Percentiles rank a stretch among this genome's conserved stretches.
Evolutionary conservation across 2,329 filamentous ascomycete genomes (phyloP).

Genomic region (Aspergillus sergii): DNA sequence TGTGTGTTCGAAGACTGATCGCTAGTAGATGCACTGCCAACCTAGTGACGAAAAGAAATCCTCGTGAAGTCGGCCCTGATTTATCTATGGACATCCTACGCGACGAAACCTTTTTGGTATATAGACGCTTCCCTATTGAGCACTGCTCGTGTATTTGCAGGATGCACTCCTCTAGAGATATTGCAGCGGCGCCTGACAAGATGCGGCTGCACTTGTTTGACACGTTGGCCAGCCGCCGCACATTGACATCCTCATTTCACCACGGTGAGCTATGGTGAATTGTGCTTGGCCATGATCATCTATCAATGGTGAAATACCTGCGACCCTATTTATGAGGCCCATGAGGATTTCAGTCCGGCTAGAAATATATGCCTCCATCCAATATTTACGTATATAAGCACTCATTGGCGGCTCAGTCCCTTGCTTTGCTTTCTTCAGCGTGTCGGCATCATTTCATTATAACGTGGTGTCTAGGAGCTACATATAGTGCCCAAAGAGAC

Average conservation of each 20-base stretch:
- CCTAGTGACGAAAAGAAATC: conserved; percentile 17
- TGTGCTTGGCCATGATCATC: not conserved
- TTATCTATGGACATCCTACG: not conserved
- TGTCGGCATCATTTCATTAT: not conserved
- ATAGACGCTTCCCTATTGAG: not conserved
- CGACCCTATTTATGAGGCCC: not conserved
- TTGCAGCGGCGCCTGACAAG: not conserved
- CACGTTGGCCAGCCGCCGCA: not conserved
- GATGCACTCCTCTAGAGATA: not conserved
- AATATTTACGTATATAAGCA: not conserved
- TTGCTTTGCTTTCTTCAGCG: not conserved
- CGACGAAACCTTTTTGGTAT: not conserved
- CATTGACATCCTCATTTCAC: not conserved
- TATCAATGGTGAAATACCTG: not conserved
- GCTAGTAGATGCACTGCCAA: conserved; percentile 30
- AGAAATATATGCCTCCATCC: not conserved
- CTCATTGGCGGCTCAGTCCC: not conserved
- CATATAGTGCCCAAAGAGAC: not conserved
- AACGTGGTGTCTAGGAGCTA: not conserved
- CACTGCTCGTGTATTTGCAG: not conserved
- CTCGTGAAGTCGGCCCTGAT: conserved; percentile 11
- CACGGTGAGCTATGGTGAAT: not conserved
- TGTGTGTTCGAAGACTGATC: conserved; percentile 11
- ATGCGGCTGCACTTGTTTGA: not conserved
- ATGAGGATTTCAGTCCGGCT: not conserved